Evolutionary conservation across 441 rosid genomes (phyloP), one percentile per base, ranked within the genome.

Genomic region (Euphorbia schlechtendalii): DNA sequence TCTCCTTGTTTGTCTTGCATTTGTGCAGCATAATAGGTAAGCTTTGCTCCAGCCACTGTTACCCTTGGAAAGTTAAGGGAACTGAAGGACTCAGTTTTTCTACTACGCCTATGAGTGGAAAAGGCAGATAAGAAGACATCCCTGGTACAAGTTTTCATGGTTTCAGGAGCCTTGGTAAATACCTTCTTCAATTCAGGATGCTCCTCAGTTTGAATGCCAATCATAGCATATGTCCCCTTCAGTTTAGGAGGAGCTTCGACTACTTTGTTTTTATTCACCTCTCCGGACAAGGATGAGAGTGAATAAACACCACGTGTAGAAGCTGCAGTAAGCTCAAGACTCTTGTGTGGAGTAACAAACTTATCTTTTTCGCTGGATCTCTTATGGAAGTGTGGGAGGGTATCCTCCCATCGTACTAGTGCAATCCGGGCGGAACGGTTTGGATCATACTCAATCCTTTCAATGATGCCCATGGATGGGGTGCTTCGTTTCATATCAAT

Each of bases 361-460:
- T 55, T n/a, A n/a, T n/a, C n/a, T n/a, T n/a, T n/a, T n/a, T n/a
- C n/a, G n/a, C n/a, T n/a, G n/a, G n/a, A n/a, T n/a, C n/a, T n/a
- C n/a, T n/a, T n/a, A n/a, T n/a, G n/a, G n/a, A n/a, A n/a, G n/a
- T n/a, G n/a, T n/a, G n/a, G n/a, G n/a, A n/a, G n/a, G n/a, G 52
- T 49, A 32, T 65, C 69, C 38, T 76, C 59, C 76, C 76, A 76
- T 62, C 76, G 41, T 11, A 76, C 76, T 21, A 69, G 40, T 22
- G 80, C 73, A 57, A 77, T 73, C 22, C 68, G 71, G 17, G 77
- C 59, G 27, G 80, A 77, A 28, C 77, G 57, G 38, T 77, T 77
- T 17, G 73, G 77, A 41, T 77, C 81, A 32, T 78, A 78, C 66
- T 78, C 81, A 59, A 74, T 67, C 72, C 76, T 74, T 56, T 78